phyloP scores from a whole-genome alignment of 2,329 filamentous ascomycete species.

The Podosphaera leucotricha region DNA sequence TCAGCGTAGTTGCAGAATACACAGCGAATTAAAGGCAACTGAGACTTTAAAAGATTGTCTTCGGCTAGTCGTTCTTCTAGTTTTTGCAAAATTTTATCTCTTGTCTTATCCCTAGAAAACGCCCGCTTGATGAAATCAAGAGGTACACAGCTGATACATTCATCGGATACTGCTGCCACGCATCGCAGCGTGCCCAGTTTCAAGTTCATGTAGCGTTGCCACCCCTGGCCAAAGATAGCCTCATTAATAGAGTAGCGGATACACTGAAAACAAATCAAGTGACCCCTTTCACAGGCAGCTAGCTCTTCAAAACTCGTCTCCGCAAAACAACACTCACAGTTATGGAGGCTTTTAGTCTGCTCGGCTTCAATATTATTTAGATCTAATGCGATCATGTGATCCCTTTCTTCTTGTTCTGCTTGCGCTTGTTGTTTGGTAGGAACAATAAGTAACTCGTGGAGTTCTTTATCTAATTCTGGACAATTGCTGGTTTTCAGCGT shows the following conservation, averaged over 20 bases:
- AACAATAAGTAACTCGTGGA: slow-evolving; percentile 31
- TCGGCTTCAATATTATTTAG: slow-evolving; percentile 37
- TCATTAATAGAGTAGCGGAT: slow-evolving; percentile 64
- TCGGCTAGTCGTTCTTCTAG: slow-evolving; percentile 61
- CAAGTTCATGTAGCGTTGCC: slow-evolving; percentile 56
- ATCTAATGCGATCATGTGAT: slow-evolving; percentile 27
- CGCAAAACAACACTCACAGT: slow-evolving; percentile 61
- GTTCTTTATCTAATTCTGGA: slow-evolving; percentile 36
- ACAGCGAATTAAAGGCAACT: slow-evolving; percentile 56
- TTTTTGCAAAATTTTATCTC: slow-evolving; percentile 45
- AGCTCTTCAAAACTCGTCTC: slow-evolving; percentile 50
- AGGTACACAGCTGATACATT: slow-evolving; percentile 55
- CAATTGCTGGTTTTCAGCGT: slow-evolving; percentile 42
- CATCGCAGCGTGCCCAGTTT: slow-evolving; percentile 56
- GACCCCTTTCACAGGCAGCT: slow-evolving; percentile 45
- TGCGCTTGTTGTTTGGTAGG: slow-evolving; percentile 26
- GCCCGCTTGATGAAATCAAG: slow-evolving; percentile 47
- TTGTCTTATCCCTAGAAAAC: slow-evolving; percentile 43
- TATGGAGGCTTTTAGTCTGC: slow-evolving; percentile 29
- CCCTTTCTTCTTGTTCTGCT: slow-evolving; percentile 23
- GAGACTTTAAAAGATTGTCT: slow-evolving; percentile 49
- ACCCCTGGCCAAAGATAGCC: slow-evolving; percentile 80
- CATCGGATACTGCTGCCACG: slow-evolving; percentile 46
- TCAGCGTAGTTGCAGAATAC: slow-evolving; percentile 87
- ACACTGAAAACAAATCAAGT: slow-evolving; percentile 62